phyloP scores from a whole-genome alignment of 345 rosid genomes.

The Mercurialis annua region DNA sequence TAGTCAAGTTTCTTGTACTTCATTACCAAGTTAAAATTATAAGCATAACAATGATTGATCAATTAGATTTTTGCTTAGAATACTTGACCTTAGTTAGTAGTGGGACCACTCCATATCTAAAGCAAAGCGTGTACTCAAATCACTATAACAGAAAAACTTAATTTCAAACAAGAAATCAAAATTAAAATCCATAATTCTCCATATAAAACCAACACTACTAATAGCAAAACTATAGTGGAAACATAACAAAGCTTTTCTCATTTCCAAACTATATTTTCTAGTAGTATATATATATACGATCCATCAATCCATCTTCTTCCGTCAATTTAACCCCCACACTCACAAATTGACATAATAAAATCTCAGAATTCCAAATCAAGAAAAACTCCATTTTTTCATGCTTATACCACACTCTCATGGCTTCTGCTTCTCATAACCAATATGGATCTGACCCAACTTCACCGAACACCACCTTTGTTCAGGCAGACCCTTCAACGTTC shows the following conservation, averaged over 20 bases:
- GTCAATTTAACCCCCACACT: slow-evolving; percentile 1
- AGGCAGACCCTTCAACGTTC: slow-evolving; percentile 82
- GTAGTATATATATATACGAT: not conserved
- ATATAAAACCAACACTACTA: not conserved
- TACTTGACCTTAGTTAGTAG: not conserved
- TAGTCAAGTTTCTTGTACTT: too few relatives aligned
- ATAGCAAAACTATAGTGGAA: not conserved
- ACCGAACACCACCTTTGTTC: slow-evolving; percentile 80
- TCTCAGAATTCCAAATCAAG: slow-evolving; percentile 8
- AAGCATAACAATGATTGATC: not conserved
- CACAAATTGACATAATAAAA: not conserved
- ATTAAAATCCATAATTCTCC: not conserved
- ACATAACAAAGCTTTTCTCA: not conserved
- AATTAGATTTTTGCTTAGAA: not conserved
- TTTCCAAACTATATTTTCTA: not conserved
- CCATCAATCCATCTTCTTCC: not conserved
- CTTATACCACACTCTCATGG: slow-evolving; percentile 21
- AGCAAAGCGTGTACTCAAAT: slow-evolving; percentile 16
- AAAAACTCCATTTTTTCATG: not conserved
- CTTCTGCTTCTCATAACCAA: slow-evolving; percentile 21
- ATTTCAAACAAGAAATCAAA: not conserved
- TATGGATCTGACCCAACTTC: slow-evolving; percentile 46
- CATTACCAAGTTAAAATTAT: not conserved
- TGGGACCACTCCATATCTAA: not conserved
- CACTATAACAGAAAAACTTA: slow-evolving; percentile 10